These are phyloP conservation scores for Hamamelis virginiana DNA, from an alignment of 164 flowering plant genomes.

Conservation along the genomic window DNA sequence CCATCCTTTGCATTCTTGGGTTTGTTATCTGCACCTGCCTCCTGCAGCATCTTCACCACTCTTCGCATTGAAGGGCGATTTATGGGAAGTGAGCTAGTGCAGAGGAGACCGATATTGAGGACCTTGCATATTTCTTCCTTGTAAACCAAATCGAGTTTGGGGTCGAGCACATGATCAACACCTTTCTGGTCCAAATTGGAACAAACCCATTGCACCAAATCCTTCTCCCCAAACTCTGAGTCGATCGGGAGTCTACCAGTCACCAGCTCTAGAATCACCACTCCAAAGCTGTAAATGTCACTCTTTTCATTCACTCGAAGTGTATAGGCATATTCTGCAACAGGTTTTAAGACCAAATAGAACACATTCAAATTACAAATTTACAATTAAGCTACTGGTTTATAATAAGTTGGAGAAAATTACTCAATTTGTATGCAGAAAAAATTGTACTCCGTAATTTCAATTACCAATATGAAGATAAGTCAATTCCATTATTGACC, in stretches of 20 bases:
- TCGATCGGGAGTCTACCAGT: constrained; percentile 44
- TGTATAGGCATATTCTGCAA: constrained; percentile 55
- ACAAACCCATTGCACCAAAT: constrained; percentile 46
- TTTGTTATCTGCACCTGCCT: constrained; percentile 25
- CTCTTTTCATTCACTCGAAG: constrained; percentile 55
- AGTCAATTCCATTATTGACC: too few species aligned
- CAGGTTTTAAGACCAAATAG: neutral
- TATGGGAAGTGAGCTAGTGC: constrained; percentile 46
- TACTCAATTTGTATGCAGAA: too few species aligned
- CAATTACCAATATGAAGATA: too few species aligned
- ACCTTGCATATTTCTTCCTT: constrained; percentile 37
- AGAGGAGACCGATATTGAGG: constrained; percentile 36
- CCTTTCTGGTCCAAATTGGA: constrained; percentile 31
- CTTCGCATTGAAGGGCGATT: constrained; percentile 54
- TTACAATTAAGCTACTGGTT: neutral
- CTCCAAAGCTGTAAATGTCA: constrained; percentile 57
- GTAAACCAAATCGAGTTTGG: constrained; percentile 29
- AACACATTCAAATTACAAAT: neutral
- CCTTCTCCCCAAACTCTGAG: constrained; percentile 50
- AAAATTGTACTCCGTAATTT: too few species aligned
- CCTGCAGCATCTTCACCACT: constrained; percentile 51
- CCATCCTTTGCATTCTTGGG: constrained; percentile 24
- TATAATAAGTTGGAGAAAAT: too few species aligned
- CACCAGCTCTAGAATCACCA: constrained; percentile 48
- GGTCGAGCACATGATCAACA: constrained; percentile 32